Evolutionary conservation across 495 filamentous ascomycete genomes (phyloP).

Genomic region (Jackrogersella multiformis): DNA sequence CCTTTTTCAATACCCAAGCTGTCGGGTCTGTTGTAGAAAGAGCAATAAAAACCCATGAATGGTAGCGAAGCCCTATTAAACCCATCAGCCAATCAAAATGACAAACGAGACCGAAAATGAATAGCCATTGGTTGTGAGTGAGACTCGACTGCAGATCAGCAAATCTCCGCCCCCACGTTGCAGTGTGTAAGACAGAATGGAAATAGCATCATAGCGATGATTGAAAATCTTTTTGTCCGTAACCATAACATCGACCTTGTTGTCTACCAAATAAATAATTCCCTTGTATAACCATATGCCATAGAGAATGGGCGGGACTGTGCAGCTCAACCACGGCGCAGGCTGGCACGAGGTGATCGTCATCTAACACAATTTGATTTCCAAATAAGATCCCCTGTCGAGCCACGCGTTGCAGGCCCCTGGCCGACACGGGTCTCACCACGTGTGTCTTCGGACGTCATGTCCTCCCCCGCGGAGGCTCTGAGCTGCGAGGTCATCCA

Average conservation of each 20-base stretch:
- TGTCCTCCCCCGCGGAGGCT: conserved; percentile 8
- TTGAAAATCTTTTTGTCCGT: neutral
- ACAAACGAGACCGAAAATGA: neutral
- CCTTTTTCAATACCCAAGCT: conserved; percentile 6
- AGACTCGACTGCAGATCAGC: conserved; percentile 7
- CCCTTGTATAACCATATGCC: neutral
- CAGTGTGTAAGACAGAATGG: conserved; percentile 9
- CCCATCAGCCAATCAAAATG: conserved; percentile 14
- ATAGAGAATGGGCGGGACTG: neutral
- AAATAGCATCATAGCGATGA: conserved; percentile 8
- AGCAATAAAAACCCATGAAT: no score
- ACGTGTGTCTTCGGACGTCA: conserved; percentile 6
- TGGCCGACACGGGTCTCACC: conserved; percentile 1
- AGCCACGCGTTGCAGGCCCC: neutral
- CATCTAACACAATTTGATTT: neutral
- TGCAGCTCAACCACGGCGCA: neutral
- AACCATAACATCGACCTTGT: neutral
- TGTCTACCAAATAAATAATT: neutral
- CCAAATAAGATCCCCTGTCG: neutral
- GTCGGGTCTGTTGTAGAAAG: conserved; percentile 2
- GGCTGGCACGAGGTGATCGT: neutral
- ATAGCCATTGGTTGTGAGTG: conserved; percentile 12
- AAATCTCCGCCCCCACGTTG: conserved; percentile 29
- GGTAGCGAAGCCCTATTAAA: neutral
- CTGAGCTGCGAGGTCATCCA: conserved; percentile 29